Conservation (phyloP, 2,329 filamentous ascomycete species). For the Xylariales sp. region DNA sequence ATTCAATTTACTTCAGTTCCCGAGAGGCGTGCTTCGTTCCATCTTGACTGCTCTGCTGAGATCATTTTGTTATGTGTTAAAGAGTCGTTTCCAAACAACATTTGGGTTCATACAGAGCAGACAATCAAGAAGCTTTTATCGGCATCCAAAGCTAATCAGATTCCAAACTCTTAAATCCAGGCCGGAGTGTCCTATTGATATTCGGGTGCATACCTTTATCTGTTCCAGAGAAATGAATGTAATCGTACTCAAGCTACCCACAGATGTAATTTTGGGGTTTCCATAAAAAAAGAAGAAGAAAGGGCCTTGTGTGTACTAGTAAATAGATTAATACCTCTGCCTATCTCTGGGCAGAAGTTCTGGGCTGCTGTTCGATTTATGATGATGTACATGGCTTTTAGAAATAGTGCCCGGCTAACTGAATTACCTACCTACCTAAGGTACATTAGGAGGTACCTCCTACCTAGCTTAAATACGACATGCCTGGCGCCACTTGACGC, state of each 20-base stretch:
- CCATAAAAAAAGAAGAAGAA: no score
- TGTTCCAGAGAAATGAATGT: background rate
- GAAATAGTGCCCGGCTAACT: background rate
- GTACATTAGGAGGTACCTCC: background rate
- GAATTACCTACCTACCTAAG: background rate
- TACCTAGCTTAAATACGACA: background rate
- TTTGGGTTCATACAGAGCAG: no score
- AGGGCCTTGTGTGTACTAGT: no score
- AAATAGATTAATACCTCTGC: no score
- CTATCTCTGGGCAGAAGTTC: no score
- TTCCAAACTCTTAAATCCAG: no score
- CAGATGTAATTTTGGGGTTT: no score
- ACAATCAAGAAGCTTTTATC: background rate
- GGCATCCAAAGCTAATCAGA: background rate
- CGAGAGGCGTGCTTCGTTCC: background rate
- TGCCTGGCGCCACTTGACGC: conserved; percentile 29
- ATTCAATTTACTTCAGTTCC: background rate
- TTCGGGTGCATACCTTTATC: no score
- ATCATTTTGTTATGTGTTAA: background rate
- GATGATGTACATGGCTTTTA: background rate
- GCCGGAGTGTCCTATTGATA: no score
- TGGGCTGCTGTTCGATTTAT: background rate
- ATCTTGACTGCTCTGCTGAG: background rate
- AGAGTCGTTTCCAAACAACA: background rate
- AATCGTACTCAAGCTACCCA: background rate